Evolutionary conservation across 202 grass and related monocot genomes (phyloP), one percentile per base, ranked within the genome.

Genomic region (Hordeum pubiflorum): DNA sequence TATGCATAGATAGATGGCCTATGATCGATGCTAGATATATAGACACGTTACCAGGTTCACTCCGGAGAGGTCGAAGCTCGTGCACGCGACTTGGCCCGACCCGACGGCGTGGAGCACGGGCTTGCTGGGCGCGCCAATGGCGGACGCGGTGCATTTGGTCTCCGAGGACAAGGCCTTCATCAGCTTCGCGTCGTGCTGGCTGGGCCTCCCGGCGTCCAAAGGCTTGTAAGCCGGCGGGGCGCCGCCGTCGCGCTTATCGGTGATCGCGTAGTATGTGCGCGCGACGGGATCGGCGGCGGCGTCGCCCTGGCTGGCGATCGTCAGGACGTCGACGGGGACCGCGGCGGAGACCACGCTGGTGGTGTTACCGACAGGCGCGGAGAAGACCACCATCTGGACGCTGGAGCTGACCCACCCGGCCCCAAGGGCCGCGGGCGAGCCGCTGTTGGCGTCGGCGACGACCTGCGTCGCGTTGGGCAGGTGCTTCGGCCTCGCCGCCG

Each of bases 321-420:
- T 1, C 54, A 89, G 21, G 70, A 91, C 55, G 80, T 78, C 73
- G 60, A 75, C 83, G 21, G 58, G 9, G 61, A 93, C 74, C 2
- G 74, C 90, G 37, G 86, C 34, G 3, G 86, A 89, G 59, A 93
- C 69, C 17, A 80, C 78, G 75, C 90, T 83, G 21, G 5, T 18
- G 18, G 15, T 69, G 23, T 76, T 56, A 5, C 43, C 58, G 36
- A 69, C 81, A 0, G 77, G 63, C 7, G 86, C 78, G 12, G 86
- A 83, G 54, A 93, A 93, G 72, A 83, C 64, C 21, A 97, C 46
- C 77, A 86, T 93, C 74, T 50, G 78, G 63, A 81, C 60, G 13
- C 22, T 70, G 2, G 76, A 58, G 58, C 59, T 74, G 41, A 60
- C 78, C 82, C 75, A 82, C 32, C 86, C 86, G 61, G 26, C 55